A percentile compares a stretch with the other conserved stretches of the same genome.
Conservation (phyloP, 2,329 filamentous ascomycete genomes). For the Fusarium pseudocircinatum region DNA sequence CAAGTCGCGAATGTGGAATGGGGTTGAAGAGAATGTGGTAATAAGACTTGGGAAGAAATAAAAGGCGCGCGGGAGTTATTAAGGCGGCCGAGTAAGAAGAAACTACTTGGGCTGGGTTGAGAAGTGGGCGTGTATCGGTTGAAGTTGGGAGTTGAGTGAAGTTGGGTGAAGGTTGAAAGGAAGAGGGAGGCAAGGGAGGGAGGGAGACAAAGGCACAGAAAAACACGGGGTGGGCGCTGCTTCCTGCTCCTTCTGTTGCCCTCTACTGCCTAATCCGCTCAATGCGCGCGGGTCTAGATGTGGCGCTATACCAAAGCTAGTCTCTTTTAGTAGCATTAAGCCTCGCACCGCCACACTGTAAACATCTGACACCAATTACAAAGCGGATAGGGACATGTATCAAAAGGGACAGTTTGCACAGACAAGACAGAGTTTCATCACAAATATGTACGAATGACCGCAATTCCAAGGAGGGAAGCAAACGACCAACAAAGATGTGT, state of each 20-base stretch:
- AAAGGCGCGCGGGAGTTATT: slow-evolving; percentile 26
- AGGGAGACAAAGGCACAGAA: slow-evolving; percentile 29
- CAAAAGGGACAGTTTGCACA: slow-evolving; percentile 21
- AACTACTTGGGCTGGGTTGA: slow-evolving; percentile 29
- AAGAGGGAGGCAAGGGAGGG: slow-evolving; percentile 12
- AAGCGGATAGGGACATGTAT: slow-evolving; percentile 10
- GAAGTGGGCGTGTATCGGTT: slow-evolving; percentile 31
- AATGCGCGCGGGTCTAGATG: slow-evolving; percentile 14
- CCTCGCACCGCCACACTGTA: slow-evolving; percentile 34
- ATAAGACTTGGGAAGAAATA: slow-evolving; percentile 20
- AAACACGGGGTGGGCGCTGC: slow-evolving; percentile 43
- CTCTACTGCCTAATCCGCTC: slow-evolving; percentile 29
- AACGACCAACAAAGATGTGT: neutral
- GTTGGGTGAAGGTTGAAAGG: slow-evolving; percentile 26
- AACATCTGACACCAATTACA: slow-evolving; percentile 25
- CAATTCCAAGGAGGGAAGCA: neutral
- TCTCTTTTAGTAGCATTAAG: slow-evolving; percentile 12
- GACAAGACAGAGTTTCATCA: neutral
- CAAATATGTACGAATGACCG: neutral
- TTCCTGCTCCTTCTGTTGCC: slow-evolving; percentile 29
- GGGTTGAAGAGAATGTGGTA: slow-evolving; percentile 13
- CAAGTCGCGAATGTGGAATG: slow-evolving; percentile 17
- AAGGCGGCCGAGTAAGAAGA: slow-evolving; percentile 24
- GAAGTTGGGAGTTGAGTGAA: slow-evolving; percentile 23
- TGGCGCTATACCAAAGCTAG: slow-evolving; percentile 29